Evolutionary conservation across 1,284 basidiomycete genomes (phyloP), one percentile per base, ranked within the genome.

Genomic region (Marasmius tenuissimus): DNA sequence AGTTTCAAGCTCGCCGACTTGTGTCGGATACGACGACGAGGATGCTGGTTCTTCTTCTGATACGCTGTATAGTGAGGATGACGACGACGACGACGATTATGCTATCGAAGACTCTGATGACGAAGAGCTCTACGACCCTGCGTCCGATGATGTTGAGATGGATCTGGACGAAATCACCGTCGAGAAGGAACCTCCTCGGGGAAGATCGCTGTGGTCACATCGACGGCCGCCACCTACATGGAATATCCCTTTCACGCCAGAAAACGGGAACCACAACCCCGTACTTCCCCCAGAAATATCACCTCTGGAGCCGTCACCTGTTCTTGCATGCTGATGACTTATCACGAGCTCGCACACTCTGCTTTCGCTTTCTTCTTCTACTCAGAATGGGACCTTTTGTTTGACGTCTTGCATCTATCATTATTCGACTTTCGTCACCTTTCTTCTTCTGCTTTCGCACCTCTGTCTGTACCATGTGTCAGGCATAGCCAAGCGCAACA

Each of bases 1-100:
- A 61, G 59, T 37, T 61, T 61, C 22, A 63, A 65, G 11, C 60
- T 64, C 53, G 69, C 68, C 12, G 65, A 66, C 56, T 72, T 71
- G 55, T 72, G 50, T 33, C 8, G 45, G 33, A 35, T n/a, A 67
- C 27, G 72, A 72, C 40, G 68, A 68, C 27, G 68, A 72, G 18
- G 72, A 77, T 20, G 16, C 8, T 42, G 40, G n/a, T 47, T 47
- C n/a, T 47, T 47, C 45, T 8, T 47, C 45, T 18, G 45, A 47
- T 49, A 72, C 68, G 4, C n/a, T 54, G 10, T 54, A 37, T 34
- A 54, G 52, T 18, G 52, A 54, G n/a, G 74, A 76, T 49, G 72
- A 69, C 20, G 34, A 53, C 40, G 67, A 66, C 63, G 22, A 37
- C 35, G 52, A 56, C 20, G 52, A 61, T 35, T 56, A 61, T 18